Base-by-base conservation (phyloP, 192 early-diverging fungal species). In the Gryganskiella cystojenkinii region DNA sequence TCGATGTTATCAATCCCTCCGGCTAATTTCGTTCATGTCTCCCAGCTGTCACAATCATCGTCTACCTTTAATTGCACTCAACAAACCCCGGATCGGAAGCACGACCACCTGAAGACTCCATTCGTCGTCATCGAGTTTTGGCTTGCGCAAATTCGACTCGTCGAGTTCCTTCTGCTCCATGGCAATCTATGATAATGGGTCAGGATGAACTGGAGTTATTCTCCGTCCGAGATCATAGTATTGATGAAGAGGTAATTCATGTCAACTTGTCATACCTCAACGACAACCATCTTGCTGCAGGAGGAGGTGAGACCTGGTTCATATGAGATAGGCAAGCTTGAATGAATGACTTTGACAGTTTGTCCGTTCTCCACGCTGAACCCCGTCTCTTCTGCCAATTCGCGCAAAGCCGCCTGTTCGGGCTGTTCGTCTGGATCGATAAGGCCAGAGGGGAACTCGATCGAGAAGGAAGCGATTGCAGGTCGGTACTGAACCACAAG, bases 251-350 rank as follows among this genome's bases (percentile, higher is more conserved):
- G n/a, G n/a, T n/a, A n/a, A n/a, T n/a, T n/a, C n/a, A n/a, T n/a
- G n/a, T n/a, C n/a, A n/a, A n/a, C n/a, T n/a, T n/a, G n/a, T n/a
- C n/a, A n/a, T n/a, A 82, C 84, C 61, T 86, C 84, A 24, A 82
- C 49, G 11, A 79, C 24, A 9, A 74, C 84, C 22, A 81, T 55
- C 10, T 49, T 71, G 13, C 81, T 70, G 27, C 69, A 76, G 1
- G 86, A 88, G 44, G 72, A 70, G 14, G 86, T 84, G 51, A 88
- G 37, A 0, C 84, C 86, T 14, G 86, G 86, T 49, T 88, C 86
- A 71, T 84, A 86, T n/a, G 80, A 69, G 19, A 83, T 53, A 4
- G 79, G 69, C 0, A 55, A 56, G 15, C 60, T 74, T 13, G 50
- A 63, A 30, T 63, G 56, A 27, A 78, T 25, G 3, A 78, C 53